Conservation (phyloP, 148 eudicot genomes). For the Persicaria tinctoria region DNA sequence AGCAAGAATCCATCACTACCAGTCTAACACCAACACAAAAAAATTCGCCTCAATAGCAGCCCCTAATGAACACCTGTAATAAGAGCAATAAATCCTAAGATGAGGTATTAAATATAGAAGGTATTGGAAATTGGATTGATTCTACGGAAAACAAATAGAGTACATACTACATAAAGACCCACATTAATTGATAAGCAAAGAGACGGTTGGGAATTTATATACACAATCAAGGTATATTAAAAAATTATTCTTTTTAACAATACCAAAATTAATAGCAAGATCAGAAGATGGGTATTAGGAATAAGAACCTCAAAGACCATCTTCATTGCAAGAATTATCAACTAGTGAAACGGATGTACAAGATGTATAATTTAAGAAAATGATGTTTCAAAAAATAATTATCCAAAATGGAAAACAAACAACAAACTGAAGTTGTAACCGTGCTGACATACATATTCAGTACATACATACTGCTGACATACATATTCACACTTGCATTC, state of each 20-base stretch:
- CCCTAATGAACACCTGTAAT: not conserved
- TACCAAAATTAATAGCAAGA: not conserved
- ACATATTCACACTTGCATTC: too few relatives aligned
- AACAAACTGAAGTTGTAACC: too few relatives aligned
- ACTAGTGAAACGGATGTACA: too few relatives aligned
- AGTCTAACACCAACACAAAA: constrained; percentile 14
- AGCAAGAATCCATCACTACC: constrained; percentile 62
- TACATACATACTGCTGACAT: too few relatives aligned
- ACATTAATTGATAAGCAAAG: constrained; percentile 5
- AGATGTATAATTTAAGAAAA: too few relatives aligned
- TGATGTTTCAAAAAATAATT: too few relatives aligned
- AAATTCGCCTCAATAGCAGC: not conserved
- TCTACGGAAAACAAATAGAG: constrained; percentile 19
- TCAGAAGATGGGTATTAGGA: not conserved
- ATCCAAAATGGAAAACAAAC: too few relatives aligned
- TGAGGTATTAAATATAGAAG: constrained; percentile 13
- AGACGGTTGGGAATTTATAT: not conserved
- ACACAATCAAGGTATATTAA: not conserved
- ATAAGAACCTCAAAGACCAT: not conserved
- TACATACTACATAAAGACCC: constrained; percentile 19
- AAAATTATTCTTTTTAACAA: not conserved
- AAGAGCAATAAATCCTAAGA: constrained; percentile 9
- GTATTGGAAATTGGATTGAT: not conserved
- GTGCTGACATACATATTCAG: too few relatives aligned
- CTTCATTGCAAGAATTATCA: too few relatives aligned